Percentiles rank a stretch among this genome's conserved stretches.
Conservation (phyloP, 257 asterid species). For the Solanum chmielewskii region DNA sequence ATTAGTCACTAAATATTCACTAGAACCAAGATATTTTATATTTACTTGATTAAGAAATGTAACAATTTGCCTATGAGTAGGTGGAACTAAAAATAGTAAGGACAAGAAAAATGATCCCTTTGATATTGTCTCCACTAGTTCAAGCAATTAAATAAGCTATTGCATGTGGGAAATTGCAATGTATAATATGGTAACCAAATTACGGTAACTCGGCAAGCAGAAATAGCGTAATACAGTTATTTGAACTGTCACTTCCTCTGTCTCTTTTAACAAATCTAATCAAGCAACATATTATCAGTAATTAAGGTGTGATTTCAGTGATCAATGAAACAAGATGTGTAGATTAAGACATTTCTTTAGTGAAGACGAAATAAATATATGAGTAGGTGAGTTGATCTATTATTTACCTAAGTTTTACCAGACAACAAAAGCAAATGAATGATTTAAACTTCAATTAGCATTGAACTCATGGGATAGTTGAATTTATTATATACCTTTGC, state of each 20-base stretch:
- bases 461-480: not conserved
- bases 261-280: not conserved
- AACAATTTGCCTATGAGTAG: not conserved
- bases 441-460: not conserved
- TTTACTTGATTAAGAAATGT: not conserved
- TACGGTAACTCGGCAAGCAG: not conserved
- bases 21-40: not conserved
- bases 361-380: not conserved
- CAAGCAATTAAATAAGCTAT: not conserved
- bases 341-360: not conserved
- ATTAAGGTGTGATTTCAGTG: not conserved
- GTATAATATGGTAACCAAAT: not conserved
- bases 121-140: not conserved
- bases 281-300: not conserved
- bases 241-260: not conserved
- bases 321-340: not conserved
- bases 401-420: not conserved
- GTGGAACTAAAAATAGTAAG: not conserved
- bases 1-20: not conserved
- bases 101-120: not conserved
- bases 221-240: not conserved
- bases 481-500: not conserved
- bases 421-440: not conserved
- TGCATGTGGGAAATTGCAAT: not conserved
- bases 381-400: not conserved